These are phyloP conservation scores for Coleophoma crateriformis DNA, from an alignment of 2,329 filamentous ascomycete genomes.

Conservation along the genomic window DNA sequence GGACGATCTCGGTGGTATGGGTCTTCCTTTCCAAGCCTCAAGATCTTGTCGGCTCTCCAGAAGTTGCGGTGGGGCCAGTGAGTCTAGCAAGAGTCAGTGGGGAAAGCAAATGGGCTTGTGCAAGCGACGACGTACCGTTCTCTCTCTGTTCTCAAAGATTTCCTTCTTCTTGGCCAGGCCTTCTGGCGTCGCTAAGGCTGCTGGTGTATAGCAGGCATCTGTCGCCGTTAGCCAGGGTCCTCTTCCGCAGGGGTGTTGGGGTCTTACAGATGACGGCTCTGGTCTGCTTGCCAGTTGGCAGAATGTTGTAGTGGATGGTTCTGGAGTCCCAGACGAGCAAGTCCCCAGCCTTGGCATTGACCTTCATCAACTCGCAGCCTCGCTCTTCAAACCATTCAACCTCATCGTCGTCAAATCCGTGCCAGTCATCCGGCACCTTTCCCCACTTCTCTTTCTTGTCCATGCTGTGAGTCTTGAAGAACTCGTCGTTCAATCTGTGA, in stretches of 20 bases:
- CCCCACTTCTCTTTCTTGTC: constrained; percentile 6
- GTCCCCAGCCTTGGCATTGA: constrained; percentile 35
- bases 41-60: constrained; percentile 7
- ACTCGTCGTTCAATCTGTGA: constrained; percentile 22
- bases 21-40: constrained; percentile 11
- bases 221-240: neutral
- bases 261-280: constrained; percentile 8
- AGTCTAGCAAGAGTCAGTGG: neutral
- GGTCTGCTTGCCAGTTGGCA: constrained; percentile 28
- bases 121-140: neutral
- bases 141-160: constrained; percentile 4
- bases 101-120: neutral
- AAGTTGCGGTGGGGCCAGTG: constrained; percentile 12
- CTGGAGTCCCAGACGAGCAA: constrained; percentile 40
- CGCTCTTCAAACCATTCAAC: constrained; percentile 35
- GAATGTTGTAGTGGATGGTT: constrained; percentile 37
- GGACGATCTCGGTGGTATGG: constrained; percentile 8
- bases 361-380: constrained; percentile 33
- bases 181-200: neutral
- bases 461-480: constrained; percentile 10
- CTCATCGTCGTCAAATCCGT: constrained; percentile 27
- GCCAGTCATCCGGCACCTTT: constrained; percentile 9
- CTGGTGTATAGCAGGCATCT: constrained; percentile 9
- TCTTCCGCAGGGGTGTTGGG: neutral
- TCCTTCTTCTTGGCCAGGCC: constrained; percentile 3